A percentile compares a stretch with the other conserved stretches of the same genome.
Conservation (phyloP, 1,284 basidiomycete genomes). For the Sanghuangporus weigelae region DNA sequence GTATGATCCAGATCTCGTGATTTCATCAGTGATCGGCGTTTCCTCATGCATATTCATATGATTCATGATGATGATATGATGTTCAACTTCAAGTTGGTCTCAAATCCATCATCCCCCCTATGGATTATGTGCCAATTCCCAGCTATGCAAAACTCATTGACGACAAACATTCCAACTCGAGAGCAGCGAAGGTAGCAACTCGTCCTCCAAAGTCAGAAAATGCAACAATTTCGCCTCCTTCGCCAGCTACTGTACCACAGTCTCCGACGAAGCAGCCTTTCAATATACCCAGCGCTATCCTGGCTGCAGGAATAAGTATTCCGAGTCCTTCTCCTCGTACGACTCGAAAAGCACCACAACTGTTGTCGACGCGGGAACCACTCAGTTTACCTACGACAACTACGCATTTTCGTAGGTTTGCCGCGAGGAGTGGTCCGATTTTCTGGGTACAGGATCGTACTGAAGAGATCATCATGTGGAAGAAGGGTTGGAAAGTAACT, state of each 20-base stretch:
- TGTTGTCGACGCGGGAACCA: slow-evolving; percentile 51
- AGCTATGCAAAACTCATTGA: slow-evolving; percentile 38
- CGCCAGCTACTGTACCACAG: slow-evolving; percentile 7
- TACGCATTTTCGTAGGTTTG: slow-evolving; percentile 68
- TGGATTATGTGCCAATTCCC: slow-evolving; percentile 48
- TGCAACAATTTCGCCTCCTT: slow-evolving; percentile 4
- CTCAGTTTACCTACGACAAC: slow-evolving; percentile 68
- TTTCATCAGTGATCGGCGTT: too few species aligned
- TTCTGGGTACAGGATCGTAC: slow-evolving; percentile 77
- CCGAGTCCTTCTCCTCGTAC: slow-evolving; percentile 23
- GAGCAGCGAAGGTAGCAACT: slow-evolving; percentile 36
- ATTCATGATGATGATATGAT: too few species aligned
- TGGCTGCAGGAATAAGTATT: slow-evolving; percentile 20
- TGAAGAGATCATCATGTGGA: slow-evolving; percentile 73
- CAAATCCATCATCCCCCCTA: background rate
- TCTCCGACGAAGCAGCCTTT: slow-evolving; percentile 16
- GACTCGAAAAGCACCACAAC: slow-evolving; percentile 22
- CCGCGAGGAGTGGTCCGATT: slow-evolving; percentile 57
- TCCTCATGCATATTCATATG: too few species aligned
- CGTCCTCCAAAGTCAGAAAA: slow-evolving; percentile 19
- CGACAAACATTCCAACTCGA: slow-evolving; percentile 24
- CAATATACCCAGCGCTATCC: slow-evolving; percentile 21
- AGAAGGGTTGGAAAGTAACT: slow-evolving; percentile 60
- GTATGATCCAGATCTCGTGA: too few species aligned
- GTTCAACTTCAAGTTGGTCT: background rate